Conservation (phyloP, 2,329 filamentous ascomycete species). For the Paecilomyces sp. region DNA sequence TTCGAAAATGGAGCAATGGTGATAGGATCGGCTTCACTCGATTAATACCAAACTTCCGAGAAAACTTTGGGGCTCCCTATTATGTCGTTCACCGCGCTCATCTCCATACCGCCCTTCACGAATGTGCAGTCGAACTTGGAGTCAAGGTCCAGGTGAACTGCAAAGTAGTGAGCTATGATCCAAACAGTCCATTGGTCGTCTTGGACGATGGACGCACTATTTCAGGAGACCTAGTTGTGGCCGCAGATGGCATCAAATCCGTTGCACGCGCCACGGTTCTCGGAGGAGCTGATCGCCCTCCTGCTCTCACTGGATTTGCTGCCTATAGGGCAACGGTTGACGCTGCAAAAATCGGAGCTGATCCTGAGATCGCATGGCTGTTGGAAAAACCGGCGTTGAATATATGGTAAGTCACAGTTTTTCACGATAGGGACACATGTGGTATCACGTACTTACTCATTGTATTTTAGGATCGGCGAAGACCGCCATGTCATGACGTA, state of each 20-base stretch:
- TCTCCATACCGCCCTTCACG: conserved; percentile 18
- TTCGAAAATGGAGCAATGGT: conserved; percentile 29
- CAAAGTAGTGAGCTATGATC: neutral
- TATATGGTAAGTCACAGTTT: neutral
- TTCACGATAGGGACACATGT: neutral
- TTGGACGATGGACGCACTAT: neutral
- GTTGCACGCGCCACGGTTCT: neutral
- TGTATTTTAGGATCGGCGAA: neutral
- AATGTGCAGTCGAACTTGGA: conserved; percentile 10
- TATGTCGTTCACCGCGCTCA: conserved; percentile 25
- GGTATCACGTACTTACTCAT: neutral
- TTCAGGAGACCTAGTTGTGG: neutral
- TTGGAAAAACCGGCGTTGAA: neutral
- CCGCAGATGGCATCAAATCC: neutral
- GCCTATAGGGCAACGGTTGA: conserved; percentile 12
- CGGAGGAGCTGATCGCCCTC: conserved; percentile 4
- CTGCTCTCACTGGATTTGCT: conserved; percentile 6
- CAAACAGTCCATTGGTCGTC: neutral
- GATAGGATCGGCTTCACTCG: conserved; percentile 26
- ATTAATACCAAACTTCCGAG: conserved; percentile 20
- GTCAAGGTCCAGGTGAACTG: neutral
- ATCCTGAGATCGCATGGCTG: conserved; percentile 9
- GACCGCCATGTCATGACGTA: conserved; percentile 27
- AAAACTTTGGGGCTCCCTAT: conserved; percentile 14
- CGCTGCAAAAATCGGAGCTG: conserved; percentile 7